Evolutionary conservation across 1,284 basidiomycete genomes (phyloP).

Genomic region (Amylostereum areolatum): DNA sequence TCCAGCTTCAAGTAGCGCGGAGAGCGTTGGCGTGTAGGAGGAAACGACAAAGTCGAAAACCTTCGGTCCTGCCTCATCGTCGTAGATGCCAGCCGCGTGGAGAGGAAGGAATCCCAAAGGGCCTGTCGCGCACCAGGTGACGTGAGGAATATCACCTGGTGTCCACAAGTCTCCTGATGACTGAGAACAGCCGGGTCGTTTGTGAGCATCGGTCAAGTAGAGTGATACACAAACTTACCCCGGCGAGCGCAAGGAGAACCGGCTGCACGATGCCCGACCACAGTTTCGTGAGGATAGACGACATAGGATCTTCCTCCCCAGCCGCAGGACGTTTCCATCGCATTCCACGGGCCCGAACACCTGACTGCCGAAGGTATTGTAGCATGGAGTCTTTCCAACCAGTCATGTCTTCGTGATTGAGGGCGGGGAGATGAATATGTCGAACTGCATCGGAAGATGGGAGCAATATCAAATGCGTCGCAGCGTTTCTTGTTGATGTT

Average conservation of each 20-base stretch:
- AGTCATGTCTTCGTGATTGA: too few relatives aligned
- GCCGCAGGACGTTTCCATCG: too few relatives aligned
- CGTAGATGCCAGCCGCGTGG: constrained; percentile 18
- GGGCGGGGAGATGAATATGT: constrained; percentile 19
- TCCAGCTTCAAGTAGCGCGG: too few relatives aligned
- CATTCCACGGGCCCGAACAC: too few relatives aligned
- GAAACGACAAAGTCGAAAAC: constrained; percentile 14
- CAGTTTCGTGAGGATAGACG: too few relatives aligned
- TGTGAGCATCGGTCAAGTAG: not conserved
- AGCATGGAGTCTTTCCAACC: too few relatives aligned
- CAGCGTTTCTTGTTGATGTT: not conserved
- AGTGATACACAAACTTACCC: too few relatives aligned
- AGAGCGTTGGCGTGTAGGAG: constrained; percentile 18
- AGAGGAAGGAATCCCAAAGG: constrained; percentile 16
- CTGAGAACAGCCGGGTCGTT: not conserved
- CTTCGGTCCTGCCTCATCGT: not conserved
- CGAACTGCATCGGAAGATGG: constrained; percentile 2
- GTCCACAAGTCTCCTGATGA: not conserved
- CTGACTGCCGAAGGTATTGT: too few relatives aligned
- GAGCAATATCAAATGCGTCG: constrained; percentile 1
- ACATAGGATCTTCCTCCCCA: too few relatives aligned
- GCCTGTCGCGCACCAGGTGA: constrained; percentile 20
- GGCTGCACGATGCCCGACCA: too few relatives aligned
- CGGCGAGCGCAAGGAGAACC: too few relatives aligned
- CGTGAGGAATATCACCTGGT: constrained; percentile 2